A percentile compares a stretch with the other conserved stretches of the same genome.
phyloP scores from a whole-genome alignment of 176 grass and related monocot species.

The Chloris gayana region DNA sequence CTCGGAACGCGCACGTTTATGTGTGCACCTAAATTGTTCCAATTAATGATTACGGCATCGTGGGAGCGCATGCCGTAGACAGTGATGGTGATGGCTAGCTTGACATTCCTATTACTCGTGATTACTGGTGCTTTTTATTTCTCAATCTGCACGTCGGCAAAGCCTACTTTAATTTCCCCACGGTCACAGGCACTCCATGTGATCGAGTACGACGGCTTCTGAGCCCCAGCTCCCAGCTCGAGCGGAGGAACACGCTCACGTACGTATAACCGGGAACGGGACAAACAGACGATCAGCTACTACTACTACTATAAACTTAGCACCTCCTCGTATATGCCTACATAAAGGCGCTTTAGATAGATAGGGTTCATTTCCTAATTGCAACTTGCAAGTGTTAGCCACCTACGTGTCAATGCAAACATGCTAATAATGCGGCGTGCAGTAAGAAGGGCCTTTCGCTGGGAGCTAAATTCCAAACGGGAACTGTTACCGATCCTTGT shows the following conservation, averaged over 20 bases:
- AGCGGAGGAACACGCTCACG: constrained; percentile 1
- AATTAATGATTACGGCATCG: neutral
- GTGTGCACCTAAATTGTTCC: neutral
- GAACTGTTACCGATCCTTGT: neutral
- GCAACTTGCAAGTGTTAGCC: neutral
- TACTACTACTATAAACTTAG: neutral
- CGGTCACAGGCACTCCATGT: neutral
- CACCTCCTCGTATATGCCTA: neutral
- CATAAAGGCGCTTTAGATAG: neutral
- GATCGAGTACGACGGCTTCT: neutral
- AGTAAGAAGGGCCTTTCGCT: neutral
- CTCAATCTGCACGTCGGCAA: neutral
- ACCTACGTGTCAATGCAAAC: neutral
- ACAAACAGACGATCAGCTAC: neutral
- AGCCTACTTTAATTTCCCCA: neutral
- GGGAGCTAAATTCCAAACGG: neutral
- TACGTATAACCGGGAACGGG: too few species aligned
- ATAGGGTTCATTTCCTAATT: neutral
- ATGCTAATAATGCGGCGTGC: neutral
- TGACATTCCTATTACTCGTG: neutral
- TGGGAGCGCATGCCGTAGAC: neutral
- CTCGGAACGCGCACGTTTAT: neutral
- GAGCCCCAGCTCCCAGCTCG: neutral
- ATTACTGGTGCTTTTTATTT: neutral
- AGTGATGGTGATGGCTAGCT: neutral